Evolutionary conservation across 208 protist genomes (phyloP).

Genomic region (Endotrypanum monterogeii): DNA sequence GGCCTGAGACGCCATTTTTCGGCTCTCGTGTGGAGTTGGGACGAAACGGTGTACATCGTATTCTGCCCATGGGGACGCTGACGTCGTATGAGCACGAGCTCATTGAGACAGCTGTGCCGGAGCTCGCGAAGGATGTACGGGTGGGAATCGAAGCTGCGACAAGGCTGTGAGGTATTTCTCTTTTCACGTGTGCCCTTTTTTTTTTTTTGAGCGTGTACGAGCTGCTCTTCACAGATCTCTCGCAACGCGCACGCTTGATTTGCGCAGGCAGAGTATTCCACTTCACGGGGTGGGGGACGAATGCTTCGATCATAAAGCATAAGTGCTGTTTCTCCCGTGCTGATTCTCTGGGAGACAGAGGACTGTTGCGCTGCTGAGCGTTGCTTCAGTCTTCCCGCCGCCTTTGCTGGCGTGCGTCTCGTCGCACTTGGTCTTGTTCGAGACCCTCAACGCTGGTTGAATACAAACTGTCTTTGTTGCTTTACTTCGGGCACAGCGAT

Average conservation of each 20-base stretch:
- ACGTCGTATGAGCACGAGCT: slow-evolving; percentile 68
- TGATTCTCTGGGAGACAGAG: neutral
- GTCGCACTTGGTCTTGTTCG: neutral
- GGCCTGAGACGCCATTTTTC: slow-evolving; percentile 78
- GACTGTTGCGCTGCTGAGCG: neutral
- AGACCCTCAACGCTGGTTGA: neutral
- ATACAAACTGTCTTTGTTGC: neutral
- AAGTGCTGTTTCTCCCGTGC: neutral
- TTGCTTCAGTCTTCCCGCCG: neutral
- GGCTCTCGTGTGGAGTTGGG: slow-evolving; percentile 84
- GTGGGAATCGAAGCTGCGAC: slow-evolving; percentile 53
- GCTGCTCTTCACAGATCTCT: neutral
- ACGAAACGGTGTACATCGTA: slow-evolving; percentile 64
- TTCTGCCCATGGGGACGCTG: slow-evolving; percentile 65
- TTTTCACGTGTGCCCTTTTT: no score
- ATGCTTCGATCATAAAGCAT: neutral
- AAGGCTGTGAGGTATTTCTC: slow-evolving; percentile 14
- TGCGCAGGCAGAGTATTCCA: neutral
- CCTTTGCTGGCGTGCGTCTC: neutral
- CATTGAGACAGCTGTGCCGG: slow-evolving; percentile 74
- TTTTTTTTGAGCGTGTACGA: neutral
- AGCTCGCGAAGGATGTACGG: slow-evolving; percentile 81
- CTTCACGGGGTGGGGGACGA: neutral
- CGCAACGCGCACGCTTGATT: neutral
- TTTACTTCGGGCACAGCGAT: neutral